Percentiles rank a stretch among this genome's conserved stretches.
phyloP scores from a whole-genome alignment of 352 stramenopile genomes.

The Phytophthora sansomeana region DNA sequence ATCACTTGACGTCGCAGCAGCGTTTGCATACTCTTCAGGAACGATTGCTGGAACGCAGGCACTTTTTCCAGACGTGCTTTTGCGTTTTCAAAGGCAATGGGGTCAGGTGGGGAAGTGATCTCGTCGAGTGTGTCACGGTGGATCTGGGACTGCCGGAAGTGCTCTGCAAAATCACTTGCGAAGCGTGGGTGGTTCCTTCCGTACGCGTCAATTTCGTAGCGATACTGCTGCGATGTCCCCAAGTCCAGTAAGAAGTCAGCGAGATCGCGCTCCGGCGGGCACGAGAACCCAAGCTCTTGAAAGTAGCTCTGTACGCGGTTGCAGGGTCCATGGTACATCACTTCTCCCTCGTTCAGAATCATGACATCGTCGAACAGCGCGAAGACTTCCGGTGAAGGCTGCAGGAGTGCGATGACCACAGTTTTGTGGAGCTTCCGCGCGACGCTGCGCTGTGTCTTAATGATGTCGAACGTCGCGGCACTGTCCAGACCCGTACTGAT shows the following conservation, averaged over 20 bases:
- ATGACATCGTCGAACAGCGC: slow-evolving; percentile 76
- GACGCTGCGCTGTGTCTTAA: slow-evolving; percentile 39
- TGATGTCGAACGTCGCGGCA: slow-evolving; percentile 60
- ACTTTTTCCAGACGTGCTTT: slow-evolving; percentile 30
- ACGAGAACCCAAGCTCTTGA: slow-evolving; percentile 53
- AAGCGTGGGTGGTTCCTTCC: slow-evolving; percentile 23
- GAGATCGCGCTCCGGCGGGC: slow-evolving; percentile 37
- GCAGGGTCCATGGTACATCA: slow-evolving; percentile 35
- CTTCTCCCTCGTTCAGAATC: slow-evolving; percentile 62
- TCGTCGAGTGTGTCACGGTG: slow-evolving; percentile 11
- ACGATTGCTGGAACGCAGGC: slow-evolving; percentile 43
- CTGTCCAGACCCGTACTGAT: slow-evolving; percentile 93
- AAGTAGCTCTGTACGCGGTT: slow-evolving; percentile 20
- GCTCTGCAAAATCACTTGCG: slow-evolving; percentile 45
- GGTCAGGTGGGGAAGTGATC: slow-evolving; percentile 3
- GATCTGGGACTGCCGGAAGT: slow-evolving; percentile 27
- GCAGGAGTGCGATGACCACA: slow-evolving; percentile 73
- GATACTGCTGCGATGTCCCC: slow-evolving; percentile 38
- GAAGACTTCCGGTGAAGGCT: slow-evolving; percentile 92
- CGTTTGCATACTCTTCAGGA: slow-evolving; percentile 30
- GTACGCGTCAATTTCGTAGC: slow-evolving; percentile 14
- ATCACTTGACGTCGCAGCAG: slow-evolving; percentile 58
- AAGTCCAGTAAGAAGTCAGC: slow-evolving; percentile 49
- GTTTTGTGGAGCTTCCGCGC: slow-evolving; percentile 43
- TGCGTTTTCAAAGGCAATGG: slow-evolving; percentile 10